Evolutionary conservation across 2,329 filamentous ascomycete species (phyloP).

Genomic region (Epichloe sp.): DNA sequence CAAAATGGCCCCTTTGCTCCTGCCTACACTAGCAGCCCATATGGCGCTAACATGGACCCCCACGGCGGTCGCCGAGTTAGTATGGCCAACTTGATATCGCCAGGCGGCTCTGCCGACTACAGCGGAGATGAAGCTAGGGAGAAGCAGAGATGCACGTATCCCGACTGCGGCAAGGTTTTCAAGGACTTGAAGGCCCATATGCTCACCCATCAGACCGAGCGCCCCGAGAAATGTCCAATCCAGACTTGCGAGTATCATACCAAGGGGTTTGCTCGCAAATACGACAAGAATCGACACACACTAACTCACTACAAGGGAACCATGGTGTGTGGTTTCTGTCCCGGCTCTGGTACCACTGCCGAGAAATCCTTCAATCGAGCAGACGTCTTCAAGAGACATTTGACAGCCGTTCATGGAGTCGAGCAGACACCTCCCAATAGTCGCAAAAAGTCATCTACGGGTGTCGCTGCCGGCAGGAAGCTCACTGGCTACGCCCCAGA

Average conservation of each 20-base stretch:
- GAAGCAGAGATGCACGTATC: constrained; percentile 62
- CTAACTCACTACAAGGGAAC: constrained; percentile 94
- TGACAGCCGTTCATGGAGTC: constrained; percentile 81
- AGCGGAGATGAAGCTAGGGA: constrained; percentile 54
- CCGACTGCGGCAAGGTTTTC: constrained; percentile 74
- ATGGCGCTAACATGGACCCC: constrained; percentile 30
- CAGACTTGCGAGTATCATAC: constrained; percentile 80
- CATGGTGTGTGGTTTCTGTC: constrained; percentile 93
- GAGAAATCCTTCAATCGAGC: constrained; percentile 95
- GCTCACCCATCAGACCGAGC: constrained; percentile 82
- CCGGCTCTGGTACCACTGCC: constrained; percentile 71
- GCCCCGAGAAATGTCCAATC: constrained; percentile 90
- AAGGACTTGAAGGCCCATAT: constrained; percentile 90
- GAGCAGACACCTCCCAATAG: constrained; percentile 90
- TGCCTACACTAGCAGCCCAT: constrained; percentile 40
- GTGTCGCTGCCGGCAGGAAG: constrained; percentile 42
- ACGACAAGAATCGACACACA: constrained; percentile 92
- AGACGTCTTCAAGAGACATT: constrained; percentile 88
- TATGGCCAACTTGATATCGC: constrained; percentile 55
- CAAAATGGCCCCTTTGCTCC: constrained; percentile 40
- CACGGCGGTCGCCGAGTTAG: constrained; percentile 49
- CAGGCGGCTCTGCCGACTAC: constrained; percentile 41
- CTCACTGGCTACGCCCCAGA: constrained; percentile 60
- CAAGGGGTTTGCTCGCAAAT: constrained; percentile 89
- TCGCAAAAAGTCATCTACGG: constrained; percentile 50